Conservation (phyloP, 2,329 filamentous ascomycete genomes). For the Thyridium curvatum region DNA sequence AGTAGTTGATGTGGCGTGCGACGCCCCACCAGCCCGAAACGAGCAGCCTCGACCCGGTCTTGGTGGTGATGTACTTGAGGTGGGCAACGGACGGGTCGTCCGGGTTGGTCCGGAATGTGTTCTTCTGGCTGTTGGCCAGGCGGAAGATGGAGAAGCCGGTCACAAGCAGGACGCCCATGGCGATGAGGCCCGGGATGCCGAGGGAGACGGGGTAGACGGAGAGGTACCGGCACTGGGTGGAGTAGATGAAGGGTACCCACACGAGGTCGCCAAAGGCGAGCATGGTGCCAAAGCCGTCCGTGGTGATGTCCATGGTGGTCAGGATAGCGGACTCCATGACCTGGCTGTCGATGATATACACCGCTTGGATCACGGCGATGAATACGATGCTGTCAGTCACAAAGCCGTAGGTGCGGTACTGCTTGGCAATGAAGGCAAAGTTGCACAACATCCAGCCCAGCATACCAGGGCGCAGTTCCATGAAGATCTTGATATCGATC, state of each 20-base stretch:
- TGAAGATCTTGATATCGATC: slow-evolving; percentile 84
- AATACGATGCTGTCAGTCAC: slow-evolving; percentile 83
- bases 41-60: slow-evolving; percentile 72
- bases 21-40: slow-evolving; percentile 90
- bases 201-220: slow-evolving; percentile 76
- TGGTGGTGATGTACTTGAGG: slow-evolving; percentile 81
- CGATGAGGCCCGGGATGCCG: slow-evolving; percentile 57
- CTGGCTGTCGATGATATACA: slow-evolving; percentile 80
- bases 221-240: slow-evolving; percentile 77
- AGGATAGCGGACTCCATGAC: slow-evolving; percentile 85
- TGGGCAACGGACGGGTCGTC: slow-evolving; percentile 72
- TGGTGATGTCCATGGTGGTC: slow-evolving; percentile 91
- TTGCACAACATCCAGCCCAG: slow-evolving; percentile 85
- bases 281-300: slow-evolving; percentile 94
- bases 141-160: slow-evolving; percentile 90
- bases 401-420: slow-evolving; percentile 78
- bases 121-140: slow-evolving; percentile 90
- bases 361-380: slow-evolving; percentile 66
- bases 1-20: slow-evolving; percentile 90
- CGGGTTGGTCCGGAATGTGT: slow-evolving; percentile 84
- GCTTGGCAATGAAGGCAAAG: slow-evolving; percentile 76
- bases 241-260: slow-evolving; percentile 91
- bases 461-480: slow-evolving; percentile 87
- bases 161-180: slow-evolving; percentile 60
- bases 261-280: slow-evolving; percentile 85